A percentile compares a stretch with the other conserved stretches of the same genome.
phyloP scores from a whole-genome alignment of 495 filamentous ascomycete genomes.

The Thermothielavioides terrestris region DNA sequence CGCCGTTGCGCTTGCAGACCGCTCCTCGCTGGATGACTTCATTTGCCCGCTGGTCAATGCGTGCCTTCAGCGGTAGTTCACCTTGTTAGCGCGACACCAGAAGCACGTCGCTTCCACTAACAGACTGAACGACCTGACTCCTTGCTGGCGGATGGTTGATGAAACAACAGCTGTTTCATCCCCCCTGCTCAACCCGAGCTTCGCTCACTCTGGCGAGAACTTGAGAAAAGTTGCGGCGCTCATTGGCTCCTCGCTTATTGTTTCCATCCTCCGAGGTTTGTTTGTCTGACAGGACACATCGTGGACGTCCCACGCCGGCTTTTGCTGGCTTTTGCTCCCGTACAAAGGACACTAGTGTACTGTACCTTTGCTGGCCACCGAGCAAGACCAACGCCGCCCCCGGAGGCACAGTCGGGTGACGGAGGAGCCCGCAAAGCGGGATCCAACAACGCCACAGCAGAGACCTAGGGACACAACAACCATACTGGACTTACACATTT shows the following conservation, averaged over 20 bases:
- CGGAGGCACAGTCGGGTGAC: too few species aligned
- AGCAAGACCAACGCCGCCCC: too few species aligned
- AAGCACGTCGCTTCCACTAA: background rate
- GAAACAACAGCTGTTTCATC: conserved; percentile 24
- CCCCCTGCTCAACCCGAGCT: background rate
- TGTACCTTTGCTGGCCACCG: too few species aligned
- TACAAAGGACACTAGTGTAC: too few species aligned
- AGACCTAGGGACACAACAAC: too few species aligned
- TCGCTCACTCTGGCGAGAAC: background rate
- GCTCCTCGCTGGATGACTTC: conserved; percentile 9
- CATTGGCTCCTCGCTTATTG: conserved; percentile 1
- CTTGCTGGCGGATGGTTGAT: conserved; percentile 12
- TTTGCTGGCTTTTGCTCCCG: background rate
- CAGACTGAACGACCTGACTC: conserved; percentile 1
- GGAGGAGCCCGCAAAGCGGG: too few species aligned
- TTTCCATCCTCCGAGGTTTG: conserved; percentile 1
- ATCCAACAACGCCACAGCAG: too few species aligned
- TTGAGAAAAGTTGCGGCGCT: background rate
- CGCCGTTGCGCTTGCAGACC: conserved; percentile 3
- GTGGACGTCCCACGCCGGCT: too few species aligned
- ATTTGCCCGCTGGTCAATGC: conserved; percentile 6
- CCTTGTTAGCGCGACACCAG: background rate
- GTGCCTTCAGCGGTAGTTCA: too few species aligned
- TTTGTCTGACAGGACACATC: conserved; percentile 6
- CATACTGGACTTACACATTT: too few species aligned